A percentile compares a stretch with the other conserved stretches of the same genome.
phyloP scores from a whole-genome alignment of 164 flowering plant genomes.

The Sedum album region DNA sequence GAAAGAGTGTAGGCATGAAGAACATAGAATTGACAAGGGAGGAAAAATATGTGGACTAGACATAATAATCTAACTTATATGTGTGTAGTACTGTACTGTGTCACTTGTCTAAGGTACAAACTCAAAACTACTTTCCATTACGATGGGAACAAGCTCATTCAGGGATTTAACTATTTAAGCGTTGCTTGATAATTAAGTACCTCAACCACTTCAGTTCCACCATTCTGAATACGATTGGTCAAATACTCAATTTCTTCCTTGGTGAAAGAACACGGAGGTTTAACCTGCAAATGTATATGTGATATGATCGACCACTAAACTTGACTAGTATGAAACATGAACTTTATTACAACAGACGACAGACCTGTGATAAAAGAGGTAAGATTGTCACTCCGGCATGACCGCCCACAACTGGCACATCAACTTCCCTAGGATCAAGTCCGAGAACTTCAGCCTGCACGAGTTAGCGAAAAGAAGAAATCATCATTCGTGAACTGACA shows the following conservation, averaged over 20 bases:
- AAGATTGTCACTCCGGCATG: slow-evolving; percentile 54
- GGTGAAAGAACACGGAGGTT: slow-evolving; percentile 40
- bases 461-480: neutral
- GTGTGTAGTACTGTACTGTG: no score
- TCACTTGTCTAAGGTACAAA: no score
- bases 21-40: neutral
- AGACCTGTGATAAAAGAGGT: slow-evolving; percentile 49
- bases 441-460: slow-evolving; percentile 54
- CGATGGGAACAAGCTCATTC: neutral
- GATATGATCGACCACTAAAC: neutral
- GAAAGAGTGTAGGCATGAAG: neutral
- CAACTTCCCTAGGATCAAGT: slow-evolving; percentile 41
- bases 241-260: slow-evolving; percentile 30
- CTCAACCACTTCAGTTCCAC: slow-evolving; percentile 57
- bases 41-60: neutral
- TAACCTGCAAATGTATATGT: slow-evolving; percentile 22
- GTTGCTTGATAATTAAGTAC: slow-evolving; percentile 13
- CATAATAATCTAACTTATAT: neutral
- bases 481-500: neutral
- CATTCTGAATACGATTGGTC: slow-evolving; percentile 43
- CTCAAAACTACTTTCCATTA: neutral
- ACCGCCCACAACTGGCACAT: slow-evolving; percentile 54
- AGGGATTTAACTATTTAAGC: neutral
- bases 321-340: neutral
- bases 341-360: neutral